Evolutionary conservation across 192 early-diverging fungal species (phyloP), one percentile per base, ranked within the genome.

Genomic region (Podila minutissima): DNA sequence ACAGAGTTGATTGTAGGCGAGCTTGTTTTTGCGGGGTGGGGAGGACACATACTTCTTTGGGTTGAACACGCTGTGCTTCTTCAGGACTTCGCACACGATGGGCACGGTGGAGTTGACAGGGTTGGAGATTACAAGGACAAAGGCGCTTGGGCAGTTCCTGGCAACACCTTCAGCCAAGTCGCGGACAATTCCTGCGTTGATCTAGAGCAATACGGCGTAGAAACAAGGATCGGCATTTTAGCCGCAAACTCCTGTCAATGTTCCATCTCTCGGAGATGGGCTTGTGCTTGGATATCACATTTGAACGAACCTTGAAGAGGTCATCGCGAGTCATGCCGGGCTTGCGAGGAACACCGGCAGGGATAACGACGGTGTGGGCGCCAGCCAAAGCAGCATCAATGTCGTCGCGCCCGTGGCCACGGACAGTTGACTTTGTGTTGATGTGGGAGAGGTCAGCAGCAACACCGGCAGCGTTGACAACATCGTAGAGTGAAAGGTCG

Each of bases 241-340:
- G 35, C 10, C 9, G 22, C 28, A 37, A 53, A 19, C 22, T 1
- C 29, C 48, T n/a, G 35, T n/a, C 22, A 46, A 15, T 53, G 15
- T 19, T 22, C n/a, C 17, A 3, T 55, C 0, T 5, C 24, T 24
- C 11, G n/a, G 53, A 55, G 51, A 24, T 26, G 24, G 20, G 13
- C 11, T 55, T 55, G n/a, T 55, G 53, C 8, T 55, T 55, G 11
- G 50, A 9, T 55, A 5, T 55, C 53, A 24, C 24, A 55, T 55
- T 26, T 24, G 41, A 46, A 17, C 41, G 29, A 33, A 73, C 67
- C 51, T 97, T 98, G 92, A 98, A 98, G 69, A 98, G 86, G 67
- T 98, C 97, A 79, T 98, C 96, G 84, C 97, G 94, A 73, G 96
- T 95, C 97, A 98, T 98, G 61, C 96, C 97, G 60, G 96, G 97